Evolutionary conservation across 148 eudicot species (phyloP).

Genomic region (Fagopyrum homotropicum): DNA sequence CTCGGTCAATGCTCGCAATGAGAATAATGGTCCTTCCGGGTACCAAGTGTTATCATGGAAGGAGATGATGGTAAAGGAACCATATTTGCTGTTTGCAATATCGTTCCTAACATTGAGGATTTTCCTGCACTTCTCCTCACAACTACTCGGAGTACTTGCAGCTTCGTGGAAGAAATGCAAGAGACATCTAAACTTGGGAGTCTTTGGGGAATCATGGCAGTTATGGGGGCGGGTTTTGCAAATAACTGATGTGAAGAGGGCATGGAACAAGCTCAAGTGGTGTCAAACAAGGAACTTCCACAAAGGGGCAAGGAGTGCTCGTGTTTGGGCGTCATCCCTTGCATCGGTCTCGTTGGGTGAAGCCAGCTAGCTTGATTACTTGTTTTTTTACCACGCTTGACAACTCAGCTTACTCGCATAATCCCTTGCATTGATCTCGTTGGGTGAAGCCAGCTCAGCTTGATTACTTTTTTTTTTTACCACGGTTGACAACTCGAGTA

Average conservation of each 20-base stretch:
- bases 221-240: conserved; percentile 45
- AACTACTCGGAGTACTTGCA: conserved; percentile 21
- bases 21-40: conserved; percentile 18
- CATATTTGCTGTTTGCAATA: conserved; percentile 39
- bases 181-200: conserved; percentile 44
- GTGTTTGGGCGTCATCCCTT: conserved; percentile 70
- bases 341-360: conserved; percentile 61
- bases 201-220: conserved; percentile 58
- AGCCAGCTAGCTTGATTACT: conserved; percentile 25
- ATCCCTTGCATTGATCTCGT: conserved; percentile 59
- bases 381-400: no score
- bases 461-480: conserved; percentile 13
- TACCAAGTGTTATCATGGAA: conserved; percentile 19
- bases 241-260: conserved; percentile 40
- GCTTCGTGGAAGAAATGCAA: conserved; percentile 38
- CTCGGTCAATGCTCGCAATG: conserved; percentile 6
- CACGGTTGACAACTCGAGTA: no score
- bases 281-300: conserved; percentile 49
- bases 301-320: conserved; percentile 47
- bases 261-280: conserved; percentile 43
- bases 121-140: conserved; percentile 32
- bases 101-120: conserved; percentile 33
- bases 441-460: conserved; percentile 38
- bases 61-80: conserved; percentile 39
- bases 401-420: conserved; percentile 23